Base-by-base conservation (phyloP, 257 asterid genomes). In the Primulina eburnea region DNA sequence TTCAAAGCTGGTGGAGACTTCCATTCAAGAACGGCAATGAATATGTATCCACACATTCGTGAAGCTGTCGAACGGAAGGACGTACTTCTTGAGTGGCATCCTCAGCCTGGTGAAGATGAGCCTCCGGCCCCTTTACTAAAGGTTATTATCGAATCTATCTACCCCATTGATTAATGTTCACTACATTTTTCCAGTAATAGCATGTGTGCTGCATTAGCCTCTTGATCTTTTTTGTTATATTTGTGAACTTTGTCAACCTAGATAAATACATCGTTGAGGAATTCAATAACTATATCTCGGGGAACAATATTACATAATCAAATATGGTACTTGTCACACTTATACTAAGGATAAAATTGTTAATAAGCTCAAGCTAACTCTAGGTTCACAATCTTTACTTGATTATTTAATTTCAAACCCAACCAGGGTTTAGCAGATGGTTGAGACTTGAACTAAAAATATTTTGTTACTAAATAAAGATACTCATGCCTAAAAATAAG, bases 51-150 rank as follows among this genome's bases (percentile, higher is more conserved):
- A 4, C 87, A 82, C 72, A 82, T 84, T 68, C 85, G 83, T 57
- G 75, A 79, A 69, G 89, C 89, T 11, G 70, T 84, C 70, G 80
- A 84, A 62, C 71, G 62, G 29, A 82, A 77, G 63, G 60, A 56
- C 8, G 99, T 89, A 73, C 96, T 91, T 72, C 97, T 94, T n/a
- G 98, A 94, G 86, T 94, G 99, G 99, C 75, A 85, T 83, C 96
- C 96, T 82, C 83, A 83, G 73, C 86, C 95, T 62, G 97, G 84
- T 75, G 89, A 84, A 80, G 97, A 89, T 62, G 85, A 85, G 79
- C 97, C 97, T 79, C 99, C 98, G 14, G 97, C 72, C 67, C 99
- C 98, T 17, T 77, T 94, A 81, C 87, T 94, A 35, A 94, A 94
- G 99, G 99, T 91, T 67, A 73, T 28, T 69, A 43, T 64, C 64